phyloP scores from a whole-genome alignment of 352 stramenopile species.

The Blastocystis sp. region DNA sequence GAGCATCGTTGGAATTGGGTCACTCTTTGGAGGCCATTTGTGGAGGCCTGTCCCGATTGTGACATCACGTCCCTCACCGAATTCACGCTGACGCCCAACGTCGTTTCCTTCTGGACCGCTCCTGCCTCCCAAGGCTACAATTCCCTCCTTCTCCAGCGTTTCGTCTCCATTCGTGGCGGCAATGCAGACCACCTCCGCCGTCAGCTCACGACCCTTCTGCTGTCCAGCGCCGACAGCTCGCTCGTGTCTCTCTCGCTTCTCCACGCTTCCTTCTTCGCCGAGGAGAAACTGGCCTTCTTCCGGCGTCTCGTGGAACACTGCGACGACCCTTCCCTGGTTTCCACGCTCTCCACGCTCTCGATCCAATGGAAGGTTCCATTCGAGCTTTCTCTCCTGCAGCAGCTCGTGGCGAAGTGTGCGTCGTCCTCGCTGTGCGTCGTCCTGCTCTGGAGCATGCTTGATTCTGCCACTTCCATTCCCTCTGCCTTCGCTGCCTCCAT shows the following conservation, averaged over 20 bases:
- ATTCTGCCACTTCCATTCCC: not conserved
- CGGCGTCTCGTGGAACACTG: not conserved
- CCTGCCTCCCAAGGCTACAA: not conserved
- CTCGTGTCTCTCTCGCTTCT: not conserved
- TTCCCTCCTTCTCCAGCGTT: not conserved
- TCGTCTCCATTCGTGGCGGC: not conserved
- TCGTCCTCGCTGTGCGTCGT: not conserved
- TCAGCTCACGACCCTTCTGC: not conserved
- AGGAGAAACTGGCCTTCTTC: slow-evolving; percentile 31
- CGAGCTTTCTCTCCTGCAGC: not conserved
- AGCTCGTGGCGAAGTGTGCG: not conserved
- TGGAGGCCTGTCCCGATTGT: not conserved
- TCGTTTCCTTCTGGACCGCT: not conserved
- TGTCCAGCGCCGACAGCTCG: not conserved
- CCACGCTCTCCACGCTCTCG: not conserved
- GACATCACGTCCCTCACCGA: not conserved
- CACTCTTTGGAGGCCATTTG: not conserved
- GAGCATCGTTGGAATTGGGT: not conserved
- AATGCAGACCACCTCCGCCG: not conserved
- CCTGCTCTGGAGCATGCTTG: not conserved
- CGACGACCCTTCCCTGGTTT: not conserved
- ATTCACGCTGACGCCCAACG: not conserved
- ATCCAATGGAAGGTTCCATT: not conserved
- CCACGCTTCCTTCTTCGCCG: slow-evolving; percentile 13
- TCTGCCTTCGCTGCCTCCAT: not conserved